Conservation (phyloP, 2,329 filamentous ascomycete genomes). For the Trichoderma atroviride region DNA sequence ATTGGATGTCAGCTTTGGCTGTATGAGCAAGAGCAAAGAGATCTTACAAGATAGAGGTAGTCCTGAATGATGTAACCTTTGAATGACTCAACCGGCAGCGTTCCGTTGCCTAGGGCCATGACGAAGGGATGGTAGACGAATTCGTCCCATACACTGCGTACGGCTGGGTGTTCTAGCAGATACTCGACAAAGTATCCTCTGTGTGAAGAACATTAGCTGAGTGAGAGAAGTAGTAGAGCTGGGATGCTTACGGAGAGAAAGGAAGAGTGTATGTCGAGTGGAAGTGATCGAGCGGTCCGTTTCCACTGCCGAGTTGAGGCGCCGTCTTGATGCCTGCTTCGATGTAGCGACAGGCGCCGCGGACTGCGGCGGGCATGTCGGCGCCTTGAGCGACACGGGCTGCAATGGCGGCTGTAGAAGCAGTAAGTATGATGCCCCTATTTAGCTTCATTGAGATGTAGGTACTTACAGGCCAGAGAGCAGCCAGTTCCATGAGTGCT, state of each 20-base stretch:
- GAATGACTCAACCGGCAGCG: conserved; percentile 74
- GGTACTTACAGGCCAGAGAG: conserved; percentile 75
- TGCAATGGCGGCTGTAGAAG: conserved; percentile 65
- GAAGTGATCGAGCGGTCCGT: conserved; percentile 77
- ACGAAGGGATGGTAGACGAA: conserved; percentile 87
- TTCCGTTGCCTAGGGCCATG: conserved; percentile 72
- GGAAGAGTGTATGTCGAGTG: conserved; percentile 70
- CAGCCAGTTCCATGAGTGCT: conserved; percentile 97
- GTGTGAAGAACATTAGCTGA: background rate
- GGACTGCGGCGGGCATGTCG: conserved; percentile 62
- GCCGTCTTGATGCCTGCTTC: conserved; percentile 71
- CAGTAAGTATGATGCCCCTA: background rate
- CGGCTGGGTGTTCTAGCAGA: conserved; percentile 72
- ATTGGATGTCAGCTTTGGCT: background rate
- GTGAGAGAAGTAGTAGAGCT: background rate
- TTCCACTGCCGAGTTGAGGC: conserved; percentile 64
- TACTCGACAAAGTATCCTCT: conserved; percentile 84
- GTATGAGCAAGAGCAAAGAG: too few relatives aligned
- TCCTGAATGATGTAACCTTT: conserved; percentile 91
- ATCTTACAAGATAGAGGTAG: conserved; percentile 78
- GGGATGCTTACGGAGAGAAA: conserved; percentile 60
- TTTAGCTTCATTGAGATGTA: background rate
- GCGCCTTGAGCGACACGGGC: conserved; percentile 68
- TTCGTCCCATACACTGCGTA: conserved; percentile 71
- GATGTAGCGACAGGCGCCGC: conserved; percentile 69